Evolutionary conservation across 495 filamentous ascomycete species (phyloP).

Genomic region (Immersiella caudata): DNA sequence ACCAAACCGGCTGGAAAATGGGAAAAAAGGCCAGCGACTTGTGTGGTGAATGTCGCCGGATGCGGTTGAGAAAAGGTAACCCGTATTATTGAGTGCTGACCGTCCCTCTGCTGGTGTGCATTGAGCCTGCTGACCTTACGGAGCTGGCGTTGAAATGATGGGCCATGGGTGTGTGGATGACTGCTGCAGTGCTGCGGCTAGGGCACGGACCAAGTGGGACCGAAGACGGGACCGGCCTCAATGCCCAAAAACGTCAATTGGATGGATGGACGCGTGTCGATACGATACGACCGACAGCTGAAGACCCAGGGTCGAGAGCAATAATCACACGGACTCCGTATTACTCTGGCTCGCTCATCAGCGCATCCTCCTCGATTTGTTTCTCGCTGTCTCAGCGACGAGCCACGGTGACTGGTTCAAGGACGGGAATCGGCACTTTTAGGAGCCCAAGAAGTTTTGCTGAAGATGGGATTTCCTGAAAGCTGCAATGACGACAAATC

Average conservation of each 20-base stretch:
- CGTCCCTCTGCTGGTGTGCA: slow-evolving; percentile 28
- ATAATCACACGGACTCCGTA: background rate
- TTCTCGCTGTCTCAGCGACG: background rate
- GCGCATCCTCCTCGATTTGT: background rate
- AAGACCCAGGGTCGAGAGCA: background rate
- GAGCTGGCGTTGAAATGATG: slow-evolving; percentile 1
- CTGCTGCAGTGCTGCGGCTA: background rate
- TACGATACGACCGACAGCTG: background rate
- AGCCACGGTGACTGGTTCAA: background rate
- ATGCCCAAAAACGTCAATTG: too few relatives aligned
- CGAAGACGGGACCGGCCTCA: background rate
- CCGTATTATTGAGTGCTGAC: slow-evolving; percentile 17
- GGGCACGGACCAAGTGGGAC: slow-evolving; percentile 5
- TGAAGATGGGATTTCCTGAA: background rate
- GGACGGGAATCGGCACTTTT: background rate
- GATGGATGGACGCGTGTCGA: too few relatives aligned
- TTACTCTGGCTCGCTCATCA: background rate
- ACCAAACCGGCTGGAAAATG: background rate
- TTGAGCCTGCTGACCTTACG: slow-evolving; percentile 37
- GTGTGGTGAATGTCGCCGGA: background rate
- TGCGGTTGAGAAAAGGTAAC: background rate
- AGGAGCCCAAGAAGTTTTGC: background rate
- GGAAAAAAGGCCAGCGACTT: background rate
- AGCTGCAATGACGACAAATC: background rate
- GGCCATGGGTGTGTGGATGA: background rate